phyloP scores from a whole-genome alignment of 768 basidiomycete genomes.

The Melanogaster broomeanus region DNA sequence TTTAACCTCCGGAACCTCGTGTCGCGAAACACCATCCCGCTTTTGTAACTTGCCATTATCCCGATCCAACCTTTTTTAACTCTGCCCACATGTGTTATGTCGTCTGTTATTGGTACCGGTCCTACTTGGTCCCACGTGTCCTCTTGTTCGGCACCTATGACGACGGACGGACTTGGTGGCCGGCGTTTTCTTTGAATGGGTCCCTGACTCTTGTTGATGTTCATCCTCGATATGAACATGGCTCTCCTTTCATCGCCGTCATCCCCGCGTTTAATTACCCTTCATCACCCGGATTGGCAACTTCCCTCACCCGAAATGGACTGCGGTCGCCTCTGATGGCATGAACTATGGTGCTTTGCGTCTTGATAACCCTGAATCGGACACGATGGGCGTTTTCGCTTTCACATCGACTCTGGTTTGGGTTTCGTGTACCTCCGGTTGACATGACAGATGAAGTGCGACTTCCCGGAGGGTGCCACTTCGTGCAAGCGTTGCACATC shows the following conservation, averaged over 20 bases:
- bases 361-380: background rate
- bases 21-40: slow-evolving; percentile 7
- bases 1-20: slow-evolving; percentile 30
- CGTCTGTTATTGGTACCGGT: background rate
- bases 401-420: slow-evolving; percentile 11
- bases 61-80: background rate
- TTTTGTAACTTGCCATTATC: slow-evolving; percentile 6
- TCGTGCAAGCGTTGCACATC: slow-evolving; percentile 79
- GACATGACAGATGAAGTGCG: slow-evolving; percentile 76
- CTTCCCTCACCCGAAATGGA: slow-evolving; percentile 4
- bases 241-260: slow-evolving; percentile 4
- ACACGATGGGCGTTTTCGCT: background rate
- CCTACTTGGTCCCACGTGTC: background rate
- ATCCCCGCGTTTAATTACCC: slow-evolving; percentile 1
- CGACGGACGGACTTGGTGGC: slow-evolving; percentile 1
- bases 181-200: slow-evolving; percentile 2
- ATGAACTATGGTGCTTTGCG: slow-evolving; percentile 11
- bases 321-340: slow-evolving; percentile 3
- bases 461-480: slow-evolving; percentile 69
- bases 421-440: slow-evolving; percentile 10
- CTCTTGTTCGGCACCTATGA: slow-evolving; percentile 17
- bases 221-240: slow-evolving; percentile 1
- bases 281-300: slow-evolving; percentile 13
- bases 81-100: slow-evolving; percentile 1
- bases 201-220: background rate